Conservation (phyloP, 805 yeast genomes). For the Diddensiella caesifluorescens region DNA sequence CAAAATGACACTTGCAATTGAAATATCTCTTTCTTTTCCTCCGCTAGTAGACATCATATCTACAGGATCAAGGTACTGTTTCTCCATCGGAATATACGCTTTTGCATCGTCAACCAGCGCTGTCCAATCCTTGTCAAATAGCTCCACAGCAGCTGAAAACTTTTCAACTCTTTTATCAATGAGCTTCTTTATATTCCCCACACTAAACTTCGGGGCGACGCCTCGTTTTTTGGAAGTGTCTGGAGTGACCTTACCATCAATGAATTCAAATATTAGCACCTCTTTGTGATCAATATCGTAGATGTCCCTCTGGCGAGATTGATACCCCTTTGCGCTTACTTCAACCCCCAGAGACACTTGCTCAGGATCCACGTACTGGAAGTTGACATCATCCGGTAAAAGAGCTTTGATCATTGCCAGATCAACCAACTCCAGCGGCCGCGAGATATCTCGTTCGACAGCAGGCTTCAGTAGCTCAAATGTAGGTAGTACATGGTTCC, state of each 20-base stretch:
- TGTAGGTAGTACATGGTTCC: slow-evolving; percentile 56
- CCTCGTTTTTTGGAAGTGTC: slow-evolving; percentile 2
- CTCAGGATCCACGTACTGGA: slow-evolving; percentile 75
- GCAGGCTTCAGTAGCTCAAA: slow-evolving; percentile 49
- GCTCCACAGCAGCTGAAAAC: slow-evolving; percentile 40
- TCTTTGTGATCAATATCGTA: slow-evolving; percentile 46
- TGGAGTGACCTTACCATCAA: slow-evolving; percentile 38
- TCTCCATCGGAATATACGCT: slow-evolving; percentile 22
- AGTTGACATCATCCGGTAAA: slow-evolving; percentile 63
- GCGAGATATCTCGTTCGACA: slow-evolving; percentile 44
- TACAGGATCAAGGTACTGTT: slow-evolving; percentile 55
- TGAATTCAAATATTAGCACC: slow-evolving; percentile 67
- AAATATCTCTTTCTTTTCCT: slow-evolving; percentile 34
- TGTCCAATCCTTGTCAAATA: slow-evolving; percentile 33
- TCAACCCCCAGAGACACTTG: slow-evolving; percentile 38
- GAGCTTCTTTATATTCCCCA: slow-evolving; percentile 54
- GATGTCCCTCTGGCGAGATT: slow-evolving; percentile 44
- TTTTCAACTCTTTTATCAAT: slow-evolving; percentile 52
- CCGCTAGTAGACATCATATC: slow-evolving; percentile 30
- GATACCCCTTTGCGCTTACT: slow-evolving; percentile 9
- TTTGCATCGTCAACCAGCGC: slow-evolving; percentile 38
- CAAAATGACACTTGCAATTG: slow-evolving; percentile 46
- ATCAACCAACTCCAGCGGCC: slow-evolving; percentile 42
- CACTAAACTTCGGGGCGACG: slow-evolving; percentile 36
- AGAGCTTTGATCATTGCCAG: slow-evolving; percentile 57